phyloP scores from a whole-genome alignment of 495 filamentous ascomycete genomes.

The Neurospora sp. region DNA sequence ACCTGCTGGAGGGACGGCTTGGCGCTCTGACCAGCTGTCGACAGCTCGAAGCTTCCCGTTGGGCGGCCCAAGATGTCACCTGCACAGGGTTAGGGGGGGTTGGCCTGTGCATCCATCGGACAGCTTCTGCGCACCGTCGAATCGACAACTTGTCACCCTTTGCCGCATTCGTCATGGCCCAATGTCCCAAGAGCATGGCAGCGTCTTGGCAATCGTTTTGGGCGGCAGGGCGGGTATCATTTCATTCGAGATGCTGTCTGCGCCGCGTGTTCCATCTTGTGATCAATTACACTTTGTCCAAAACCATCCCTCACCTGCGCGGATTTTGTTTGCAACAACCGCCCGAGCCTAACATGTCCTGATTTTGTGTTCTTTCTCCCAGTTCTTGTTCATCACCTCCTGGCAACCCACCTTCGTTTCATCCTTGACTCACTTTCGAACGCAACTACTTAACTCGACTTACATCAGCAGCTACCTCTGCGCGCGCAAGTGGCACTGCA shows the following conservation, averaged over 20 bases:
- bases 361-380: not conserved
- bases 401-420: not conserved
- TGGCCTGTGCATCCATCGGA: not conserved
- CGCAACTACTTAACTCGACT: not conserved
- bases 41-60: not conserved
- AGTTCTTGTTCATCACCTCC: not conserved
- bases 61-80: not conserved
- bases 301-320: not conserved
- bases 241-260: not conserved
- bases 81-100: not conserved
- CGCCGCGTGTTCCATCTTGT: not conserved
- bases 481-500: not conserved
- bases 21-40: not conserved
- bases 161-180: not conserved
- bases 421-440: not conserved
- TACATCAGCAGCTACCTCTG: not conserved
- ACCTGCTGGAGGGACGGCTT: not conserved
- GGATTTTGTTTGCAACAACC: not conserved
- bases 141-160: not conserved
- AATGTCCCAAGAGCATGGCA: not conserved
- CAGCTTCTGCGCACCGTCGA: not conserved
- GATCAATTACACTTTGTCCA: not conserved
- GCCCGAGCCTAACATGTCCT: not conserved
- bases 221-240: not conserved
- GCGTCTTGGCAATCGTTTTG: not conserved